Evolutionary conservation across 768 basidiomycete genomes (phyloP).

Genomic region (Coprinellus micaceus): DNA sequence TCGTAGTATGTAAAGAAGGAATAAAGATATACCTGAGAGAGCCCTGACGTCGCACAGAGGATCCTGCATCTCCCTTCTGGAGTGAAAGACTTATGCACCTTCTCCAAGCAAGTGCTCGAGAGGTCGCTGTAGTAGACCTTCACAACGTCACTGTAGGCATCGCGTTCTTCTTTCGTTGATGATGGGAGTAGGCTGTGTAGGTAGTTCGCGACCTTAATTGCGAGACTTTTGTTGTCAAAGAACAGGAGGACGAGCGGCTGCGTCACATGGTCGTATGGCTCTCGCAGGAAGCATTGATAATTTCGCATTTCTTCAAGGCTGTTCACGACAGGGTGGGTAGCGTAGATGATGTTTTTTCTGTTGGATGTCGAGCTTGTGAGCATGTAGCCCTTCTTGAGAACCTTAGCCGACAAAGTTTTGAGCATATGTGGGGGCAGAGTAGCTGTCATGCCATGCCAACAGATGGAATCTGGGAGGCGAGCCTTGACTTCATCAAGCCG

Average conservation of each 20-base stretch:
- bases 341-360: slow-evolving; percentile 26
- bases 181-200: slow-evolving; percentile 13
- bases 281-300: slow-evolving; percentile 22
- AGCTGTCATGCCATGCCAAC: slow-evolving; percentile 17
- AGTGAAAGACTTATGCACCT: slow-evolving; percentile 16
- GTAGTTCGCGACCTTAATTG: background rate
- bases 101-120: slow-evolving; percentile 22
- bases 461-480: slow-evolving; percentile 7
- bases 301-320: slow-evolving; percentile 19
- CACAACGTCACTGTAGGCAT: slow-evolving; percentile 13
- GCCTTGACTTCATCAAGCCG: slow-evolving; percentile 15
- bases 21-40: slow-evolving; percentile 9
- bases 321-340: slow-evolving; percentile 21
- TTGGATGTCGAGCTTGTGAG: slow-evolving; percentile 20
- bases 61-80: slow-evolving; percentile 13
- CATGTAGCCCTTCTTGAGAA: slow-evolving; percentile 12
- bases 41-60: slow-evolving; percentile 12
- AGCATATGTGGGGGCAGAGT: slow-evolving; percentile 24
- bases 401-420: slow-evolving; percentile 11
- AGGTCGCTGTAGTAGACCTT: slow-evolving; percentile 25
- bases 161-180: background rate
- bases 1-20: background rate
- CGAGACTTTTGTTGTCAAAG: slow-evolving; percentile 9
- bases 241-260: slow-evolving; percentile 20
- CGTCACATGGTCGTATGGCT: slow-evolving; percentile 7